These are phyloP conservation scores for Antitrichia curtipendula DNA, from an alignment of 225 moss, liverwort and hornwort genomes.

Conservation along the genomic window DNA sequence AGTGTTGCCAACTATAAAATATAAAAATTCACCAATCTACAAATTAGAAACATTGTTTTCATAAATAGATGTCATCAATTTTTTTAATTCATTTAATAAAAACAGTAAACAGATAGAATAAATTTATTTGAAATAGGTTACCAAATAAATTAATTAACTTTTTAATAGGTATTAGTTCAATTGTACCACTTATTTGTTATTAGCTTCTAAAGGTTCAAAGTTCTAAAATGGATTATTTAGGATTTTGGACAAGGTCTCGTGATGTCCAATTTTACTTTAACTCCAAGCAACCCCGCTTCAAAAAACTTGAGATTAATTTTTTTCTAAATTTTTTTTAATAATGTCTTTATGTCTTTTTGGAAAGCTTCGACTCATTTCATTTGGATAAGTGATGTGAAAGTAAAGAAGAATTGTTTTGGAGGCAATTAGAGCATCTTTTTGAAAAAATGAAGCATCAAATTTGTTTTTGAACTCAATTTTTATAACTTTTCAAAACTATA, in stretches of 20 bases:
- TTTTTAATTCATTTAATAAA: too few species aligned
- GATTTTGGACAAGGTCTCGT: neutral
- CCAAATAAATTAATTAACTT: too few species aligned
- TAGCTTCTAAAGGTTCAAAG: neutral
- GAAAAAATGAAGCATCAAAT: neutral
- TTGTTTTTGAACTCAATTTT: neutral
- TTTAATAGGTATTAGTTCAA: neutral
- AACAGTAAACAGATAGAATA: too few species aligned
- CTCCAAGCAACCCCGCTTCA: accelerated
- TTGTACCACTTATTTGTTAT: neutral
- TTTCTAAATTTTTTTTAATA: neutral
- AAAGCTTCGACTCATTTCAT: neutral
- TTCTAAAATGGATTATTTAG: neutral
- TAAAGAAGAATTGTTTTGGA: neutral
- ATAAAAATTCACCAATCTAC: neutral
- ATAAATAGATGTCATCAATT: too few species aligned
- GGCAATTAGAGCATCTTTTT: neutral
- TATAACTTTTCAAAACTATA: neutral
- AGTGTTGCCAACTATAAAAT: neutral
- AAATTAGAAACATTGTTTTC: neutral
- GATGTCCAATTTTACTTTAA: neutral
- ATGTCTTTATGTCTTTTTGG: accelerated
- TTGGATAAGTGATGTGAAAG: neutral
- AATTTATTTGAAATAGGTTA: neutral
- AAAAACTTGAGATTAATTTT: neutral